Percentiles rank a stretch among this genome's conserved stretches.
These are phyloP conservation scores for Solanum hybrid DNA, from an alignment of 305 asterid species.

Conservation along the genomic window DNA sequence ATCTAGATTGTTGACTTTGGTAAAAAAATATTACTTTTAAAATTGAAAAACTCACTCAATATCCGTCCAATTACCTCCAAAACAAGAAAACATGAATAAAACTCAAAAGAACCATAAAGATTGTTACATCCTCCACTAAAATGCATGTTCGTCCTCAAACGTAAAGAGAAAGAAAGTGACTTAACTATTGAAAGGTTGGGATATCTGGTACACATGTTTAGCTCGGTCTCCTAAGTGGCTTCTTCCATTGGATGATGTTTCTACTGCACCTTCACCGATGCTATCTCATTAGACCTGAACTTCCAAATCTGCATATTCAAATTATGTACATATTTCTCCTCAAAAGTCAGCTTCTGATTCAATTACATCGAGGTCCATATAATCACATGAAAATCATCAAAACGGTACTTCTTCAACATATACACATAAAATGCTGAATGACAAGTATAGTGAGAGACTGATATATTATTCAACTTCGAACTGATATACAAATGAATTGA, in stretches of 20 bases:
- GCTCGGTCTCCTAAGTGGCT: not conserved
- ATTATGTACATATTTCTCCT: not conserved
- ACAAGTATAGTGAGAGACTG: not conserved
- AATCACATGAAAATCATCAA: not conserved
- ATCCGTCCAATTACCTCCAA: not conserved
- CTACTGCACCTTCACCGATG: not conserved
- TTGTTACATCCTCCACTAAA: no score
- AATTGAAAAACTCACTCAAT: not conserved
- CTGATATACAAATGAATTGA: not conserved
- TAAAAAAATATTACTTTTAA: not conserved
- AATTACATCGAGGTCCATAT: not conserved
- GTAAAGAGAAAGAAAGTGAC: not conserved
- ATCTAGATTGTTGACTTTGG: not conserved
- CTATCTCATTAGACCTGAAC: not conserved
- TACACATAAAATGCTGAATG: not conserved
- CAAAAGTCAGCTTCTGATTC: not conserved
- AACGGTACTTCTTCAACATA: no score
- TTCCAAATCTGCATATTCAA: no score
- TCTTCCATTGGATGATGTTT: not conserved
- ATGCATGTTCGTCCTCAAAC: no score
- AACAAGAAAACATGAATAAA: no score
- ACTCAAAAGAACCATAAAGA: not conserved
- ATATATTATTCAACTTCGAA: not conserved
- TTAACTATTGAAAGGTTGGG: not conserved
- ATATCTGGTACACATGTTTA: not conserved